phyloP scores from a whole-genome alignment of 2,329 filamentous ascomycete genomes.

The Xylariaceae sp. region DNA sequence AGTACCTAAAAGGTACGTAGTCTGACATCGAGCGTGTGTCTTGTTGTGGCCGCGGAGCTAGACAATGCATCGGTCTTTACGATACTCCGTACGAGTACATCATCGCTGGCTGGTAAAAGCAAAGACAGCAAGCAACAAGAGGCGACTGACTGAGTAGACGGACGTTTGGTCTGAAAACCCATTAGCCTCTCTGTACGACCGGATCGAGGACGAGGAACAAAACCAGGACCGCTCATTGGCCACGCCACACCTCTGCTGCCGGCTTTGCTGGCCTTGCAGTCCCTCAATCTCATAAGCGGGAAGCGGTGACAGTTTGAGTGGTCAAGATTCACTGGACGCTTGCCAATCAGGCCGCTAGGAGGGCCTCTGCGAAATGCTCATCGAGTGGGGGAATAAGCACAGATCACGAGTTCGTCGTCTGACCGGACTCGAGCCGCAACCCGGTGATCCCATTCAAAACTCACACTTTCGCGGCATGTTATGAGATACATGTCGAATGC shows the following conservation, averaged over 20 bases:
- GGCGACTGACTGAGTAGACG: constrained; percentile 12
- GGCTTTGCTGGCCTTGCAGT: constrained; percentile 27
- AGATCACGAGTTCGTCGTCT: constrained; percentile 34
- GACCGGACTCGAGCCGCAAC: constrained; percentile 28
- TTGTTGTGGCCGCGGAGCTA: constrained; percentile 5
- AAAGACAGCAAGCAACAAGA: not conserved
- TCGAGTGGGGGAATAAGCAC: constrained; percentile 30
- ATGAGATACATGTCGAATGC: not conserved
- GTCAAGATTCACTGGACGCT: constrained; percentile 24
- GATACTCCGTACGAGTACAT: not conserved
- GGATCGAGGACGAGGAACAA: constrained; percentile 12
- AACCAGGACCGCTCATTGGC: constrained; percentile 24
- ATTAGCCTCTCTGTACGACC: constrained; percentile 29
- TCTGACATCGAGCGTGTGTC: constrained; percentile 7
- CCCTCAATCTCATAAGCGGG: constrained; percentile 24
- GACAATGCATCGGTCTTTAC: constrained; percentile 2
- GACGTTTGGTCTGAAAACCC: constrained; percentile 21
- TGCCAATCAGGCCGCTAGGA: constrained; percentile 31
- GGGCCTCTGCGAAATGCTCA: constrained; percentile 20
- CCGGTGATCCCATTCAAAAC: constrained; percentile 14
- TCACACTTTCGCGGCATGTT: constrained; percentile 10
- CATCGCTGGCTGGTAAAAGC: not conserved
- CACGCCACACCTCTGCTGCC: constrained; percentile 5
- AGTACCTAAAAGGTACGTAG: constrained; percentile 15
- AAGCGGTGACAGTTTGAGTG: constrained; percentile 28